Base-by-base conservation (phyloP, 2,329 filamentous ascomycete genomes). In the Bipolaris zeicola region DNA sequence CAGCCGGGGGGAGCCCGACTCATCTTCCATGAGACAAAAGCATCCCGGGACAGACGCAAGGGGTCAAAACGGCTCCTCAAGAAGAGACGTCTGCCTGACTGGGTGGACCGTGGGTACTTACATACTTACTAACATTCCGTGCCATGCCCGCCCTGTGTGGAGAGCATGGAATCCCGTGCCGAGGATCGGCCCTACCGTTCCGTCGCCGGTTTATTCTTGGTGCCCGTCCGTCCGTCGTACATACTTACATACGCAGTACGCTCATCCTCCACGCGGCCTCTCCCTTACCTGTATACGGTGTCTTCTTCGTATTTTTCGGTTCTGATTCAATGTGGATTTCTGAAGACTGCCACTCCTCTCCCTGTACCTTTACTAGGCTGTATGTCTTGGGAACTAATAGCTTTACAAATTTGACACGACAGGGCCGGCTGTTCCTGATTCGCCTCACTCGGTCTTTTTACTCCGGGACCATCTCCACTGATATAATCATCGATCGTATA, bases 141-240 rank as follows among this genome's bases (percentile, higher is more conserved):
- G 26, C 41, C 41, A 24, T 43, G 41, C 26, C 26, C 26, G 26
- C 24, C 3, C 24, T 7, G 26, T 43, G 31, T 47, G 33, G 20
- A 20, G 45, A 37, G 33, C 26, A 47, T 31, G 42, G n/a, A 28
- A 28, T 31, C 28, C 28, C 18, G 20, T 38, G 22, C 45, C 45
- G 33, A 37, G 20, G 22, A 38, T 48, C 45, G 45, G 45, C 45
- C 34, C 45, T 48, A 22, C 45, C 45, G 22, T 48, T 38, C 45
- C 33, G 45, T 22, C 44, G 24, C 31, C 16, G 31, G 22, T 26
- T 38, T 48, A 48, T 48, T 48, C 45, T 48, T 48, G 34, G 45
- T 26, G 20, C 20, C 10, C 8, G 26, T 28, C 8, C 22, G 14
- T 16, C 8, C 14, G 14, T 16, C 24, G 20, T n/a, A 44, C 22